Evolutionary conservation across 129 eudicot genomes (phyloP), one percentile per base, ranked within the genome.

Genomic region (Chrysanthemum makinoi): DNA sequence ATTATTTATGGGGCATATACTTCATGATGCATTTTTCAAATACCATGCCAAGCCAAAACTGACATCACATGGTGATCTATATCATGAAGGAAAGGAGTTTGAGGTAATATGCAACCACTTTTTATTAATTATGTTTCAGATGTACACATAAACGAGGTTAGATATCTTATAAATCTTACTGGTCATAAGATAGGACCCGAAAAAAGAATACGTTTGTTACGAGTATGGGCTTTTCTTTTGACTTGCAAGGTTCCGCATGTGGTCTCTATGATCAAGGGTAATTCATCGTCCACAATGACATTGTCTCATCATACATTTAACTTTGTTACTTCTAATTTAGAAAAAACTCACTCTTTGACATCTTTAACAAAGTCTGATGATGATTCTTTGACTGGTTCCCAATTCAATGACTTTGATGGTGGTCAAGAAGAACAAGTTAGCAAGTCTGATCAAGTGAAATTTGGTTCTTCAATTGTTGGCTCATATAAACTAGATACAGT

Each of bases 61-160:
- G 81, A 87, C 97, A 17, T 33, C 92, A 24, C 96, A 90, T 79
- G 99, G 99, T 64, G 99, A 95, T 66, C 72, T 95, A 24, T 95
- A 90, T 76, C 91, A 87, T 62, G 97, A 95, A 86, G 99, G 99
- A 30, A 95, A 95, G 73, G 99, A 95, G 80, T 95, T 95, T 83
- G 99, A 95, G 97, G 99, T 94, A 89, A 68, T 56, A 54, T 33
- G 19, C 20, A 4, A 14, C 20, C 66, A 33, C 16, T n/a, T 22
- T 60, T 3, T 11, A 0, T 60, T 8, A 26, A 2, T 26, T 26
- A 26, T 26, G 30, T 26, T 26, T 26, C 30, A 26, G 30, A 26
- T 26, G 30, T 26, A 26, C 4, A 26, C 30, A 26, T 3, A 26
- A 1, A 26, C 30, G 30, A 26, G 30, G 30, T 26, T 26, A 26